Evolutionary conservation across 75 land plant genomes (phyloP).

Genomic region (Chamaecyparis obtusa): DNA sequence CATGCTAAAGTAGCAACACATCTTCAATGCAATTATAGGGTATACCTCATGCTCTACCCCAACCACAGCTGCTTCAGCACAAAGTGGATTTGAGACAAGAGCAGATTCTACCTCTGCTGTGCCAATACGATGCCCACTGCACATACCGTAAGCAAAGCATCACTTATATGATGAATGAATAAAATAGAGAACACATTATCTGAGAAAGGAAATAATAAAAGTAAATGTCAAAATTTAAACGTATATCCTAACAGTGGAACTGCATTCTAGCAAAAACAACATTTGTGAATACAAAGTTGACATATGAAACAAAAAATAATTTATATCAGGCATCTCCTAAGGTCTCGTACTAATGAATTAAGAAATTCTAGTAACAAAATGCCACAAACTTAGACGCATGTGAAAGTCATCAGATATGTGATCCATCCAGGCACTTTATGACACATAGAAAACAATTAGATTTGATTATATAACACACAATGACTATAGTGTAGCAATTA

Average conservation of each 20-base stretch:
- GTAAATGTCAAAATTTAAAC: not conserved
- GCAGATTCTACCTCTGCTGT: conserved; percentile 99
- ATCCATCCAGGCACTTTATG: not conserved
- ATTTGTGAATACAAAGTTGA: not conserved
- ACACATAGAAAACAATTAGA: not conserved
- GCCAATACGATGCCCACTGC: conserved; percentile 98
- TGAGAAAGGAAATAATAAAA: not conserved
- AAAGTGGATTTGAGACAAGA: conserved; percentile 90
- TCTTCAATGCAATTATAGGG: not conserved
- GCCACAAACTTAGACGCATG: not conserved
- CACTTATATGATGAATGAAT: not conserved
- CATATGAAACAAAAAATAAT: not conserved
- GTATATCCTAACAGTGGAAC: not conserved
- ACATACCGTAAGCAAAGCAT: not conserved
- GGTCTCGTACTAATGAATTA: not conserved
- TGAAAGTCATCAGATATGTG: not conserved
- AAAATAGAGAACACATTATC: not conserved
- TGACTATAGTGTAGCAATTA: not conserved
- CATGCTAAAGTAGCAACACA: not conserved
- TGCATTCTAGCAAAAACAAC: not conserved
- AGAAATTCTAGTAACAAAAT: not conserved
- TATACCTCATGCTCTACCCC: conserved; percentile 97
- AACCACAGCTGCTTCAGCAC: conserved; percentile 98
- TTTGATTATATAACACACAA: not conserved
- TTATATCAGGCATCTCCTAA: not conserved